These are phyloP conservation scores for Penstemon davidsonii DNA, from an alignment of 257 asterid species.

Conservation along the genomic window DNA sequence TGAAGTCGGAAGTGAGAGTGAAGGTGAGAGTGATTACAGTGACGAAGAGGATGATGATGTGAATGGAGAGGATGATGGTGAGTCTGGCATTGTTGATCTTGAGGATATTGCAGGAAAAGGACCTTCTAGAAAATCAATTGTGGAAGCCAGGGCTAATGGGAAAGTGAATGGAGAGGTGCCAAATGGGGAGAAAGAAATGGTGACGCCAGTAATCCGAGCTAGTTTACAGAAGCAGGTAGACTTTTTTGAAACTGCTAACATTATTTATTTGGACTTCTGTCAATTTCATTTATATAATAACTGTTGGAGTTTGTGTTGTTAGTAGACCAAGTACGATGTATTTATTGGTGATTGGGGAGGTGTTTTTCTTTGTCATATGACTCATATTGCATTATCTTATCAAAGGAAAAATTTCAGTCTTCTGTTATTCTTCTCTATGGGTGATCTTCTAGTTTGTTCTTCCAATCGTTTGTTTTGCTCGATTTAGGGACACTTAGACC, in stretches of 20 bases:
- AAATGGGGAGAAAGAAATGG: conserved; percentile 89
- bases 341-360: background rate
- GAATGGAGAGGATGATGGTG: conserved; percentile 41
- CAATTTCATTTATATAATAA: background rate
- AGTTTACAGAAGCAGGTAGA: conserved; percentile 91
- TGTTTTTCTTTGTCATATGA: background rate
- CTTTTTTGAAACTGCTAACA: background rate
- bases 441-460: conserved; percentile 2
- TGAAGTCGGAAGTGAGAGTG: conserved; percentile 28
- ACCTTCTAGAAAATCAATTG: conserved; percentile 59
- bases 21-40: conserved; percentile 35
- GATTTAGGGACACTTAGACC: background rate
- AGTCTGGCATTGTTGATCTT: conserved; percentile 69
- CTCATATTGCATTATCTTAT: background rate
- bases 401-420: background rate
- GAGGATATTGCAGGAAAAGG: conserved; percentile 96
- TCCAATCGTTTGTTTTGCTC: conserved; percentile 14
- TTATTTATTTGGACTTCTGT: background rate
- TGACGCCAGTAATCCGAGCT: conserved; percentile 78
- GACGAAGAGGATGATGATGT: conserved; percentile 58
- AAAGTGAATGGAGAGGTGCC: conserved; percentile 48
- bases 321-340: no score
- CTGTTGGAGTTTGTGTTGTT: conserved; percentile 3
- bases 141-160: conserved; percentile 53
- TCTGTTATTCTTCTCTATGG: background rate